These are phyloP conservation scores for Paramecium pentaurelia DNA, from an alignment of 73 alveolate species.

Conservation along the genomic window DNA sequence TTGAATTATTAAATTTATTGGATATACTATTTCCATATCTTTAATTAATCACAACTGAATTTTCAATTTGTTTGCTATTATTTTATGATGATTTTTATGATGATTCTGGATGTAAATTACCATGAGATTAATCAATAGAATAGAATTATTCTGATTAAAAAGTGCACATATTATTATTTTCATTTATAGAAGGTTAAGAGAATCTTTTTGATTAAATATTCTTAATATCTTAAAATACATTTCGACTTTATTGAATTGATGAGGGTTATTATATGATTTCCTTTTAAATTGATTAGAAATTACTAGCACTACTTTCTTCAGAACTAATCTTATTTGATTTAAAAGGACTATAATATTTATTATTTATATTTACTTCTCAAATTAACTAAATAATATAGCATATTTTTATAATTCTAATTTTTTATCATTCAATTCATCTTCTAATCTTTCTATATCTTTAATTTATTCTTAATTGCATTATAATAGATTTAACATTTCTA, in stretches of 20 bases:
- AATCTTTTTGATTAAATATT: not conserved
- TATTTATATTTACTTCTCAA: not conserved
- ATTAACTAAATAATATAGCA: not conserved
- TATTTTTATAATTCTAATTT: not conserved
- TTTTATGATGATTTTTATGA: not conserved
- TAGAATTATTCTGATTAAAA: not conserved
- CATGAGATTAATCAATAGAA: not conserved
- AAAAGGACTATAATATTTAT: not conserved
- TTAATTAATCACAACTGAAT: not conserved
- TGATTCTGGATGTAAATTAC: not conserved
- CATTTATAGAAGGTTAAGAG: not conserved
- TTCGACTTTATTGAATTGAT: not conserved
- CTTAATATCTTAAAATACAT: not conserved
- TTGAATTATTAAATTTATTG: not conserved
- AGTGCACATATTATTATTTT: not conserved
- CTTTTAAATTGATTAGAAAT: not conserved
- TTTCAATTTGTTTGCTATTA: not conserved
- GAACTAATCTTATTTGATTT: not conserved
- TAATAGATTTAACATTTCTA: not conserved
- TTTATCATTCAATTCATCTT: not conserved
- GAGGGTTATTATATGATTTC: not conserved
- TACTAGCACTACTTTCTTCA: not conserved
- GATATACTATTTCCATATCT: slow-evolving; percentile 8
- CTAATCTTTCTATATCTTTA: not conserved
- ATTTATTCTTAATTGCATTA: not conserved